Conservation (phyloP, 768 basidiomycete genomes). For the Galerina marginata region DNA sequence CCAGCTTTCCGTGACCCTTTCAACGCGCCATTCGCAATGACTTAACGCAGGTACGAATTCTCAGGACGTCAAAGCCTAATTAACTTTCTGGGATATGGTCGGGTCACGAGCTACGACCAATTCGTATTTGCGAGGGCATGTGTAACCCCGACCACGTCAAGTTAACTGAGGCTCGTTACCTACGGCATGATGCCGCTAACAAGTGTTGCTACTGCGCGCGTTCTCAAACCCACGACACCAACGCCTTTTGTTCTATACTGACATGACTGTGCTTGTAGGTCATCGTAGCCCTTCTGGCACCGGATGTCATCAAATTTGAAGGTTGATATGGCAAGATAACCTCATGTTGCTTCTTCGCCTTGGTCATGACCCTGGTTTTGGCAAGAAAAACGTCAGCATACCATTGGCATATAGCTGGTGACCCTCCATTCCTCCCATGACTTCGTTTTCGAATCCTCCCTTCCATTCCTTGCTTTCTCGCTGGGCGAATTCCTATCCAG, state of each 20-base stretch:
- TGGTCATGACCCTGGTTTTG: conserved; percentile 3
- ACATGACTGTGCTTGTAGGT: not conserved
- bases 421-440: too few species aligned
- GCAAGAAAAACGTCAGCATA: conserved; percentile 5
- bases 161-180: conserved; percentile 5
- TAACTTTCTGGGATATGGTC: conserved; percentile 4
- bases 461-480: conserved; percentile 5
- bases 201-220: not conserved
- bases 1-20: conserved; percentile 6
- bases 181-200: conserved; percentile 2
- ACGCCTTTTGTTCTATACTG: conserved; percentile 1
- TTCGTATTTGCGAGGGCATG: not conserved
- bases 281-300: conserved; percentile 7
- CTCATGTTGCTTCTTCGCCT: conserved; percentile 1
- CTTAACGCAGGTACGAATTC: not conserved
- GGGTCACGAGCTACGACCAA: conserved; percentile 8
- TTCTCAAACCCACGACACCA: conserved; percentile 3
- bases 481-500: not conserved
- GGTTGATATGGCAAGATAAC: conserved; percentile 18
- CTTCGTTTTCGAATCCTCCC: not conserved
- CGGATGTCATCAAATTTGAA: conserved; percentile 5
- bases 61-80: conserved; percentile 13
- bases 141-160: not conserved
- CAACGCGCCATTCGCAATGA: not conserved
- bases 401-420: conserved; percentile 1